These are phyloP conservation scores for Pisolithus albus DNA, from an alignment of 768 basidiomycete genomes.

Conservation along the genomic window DNA sequence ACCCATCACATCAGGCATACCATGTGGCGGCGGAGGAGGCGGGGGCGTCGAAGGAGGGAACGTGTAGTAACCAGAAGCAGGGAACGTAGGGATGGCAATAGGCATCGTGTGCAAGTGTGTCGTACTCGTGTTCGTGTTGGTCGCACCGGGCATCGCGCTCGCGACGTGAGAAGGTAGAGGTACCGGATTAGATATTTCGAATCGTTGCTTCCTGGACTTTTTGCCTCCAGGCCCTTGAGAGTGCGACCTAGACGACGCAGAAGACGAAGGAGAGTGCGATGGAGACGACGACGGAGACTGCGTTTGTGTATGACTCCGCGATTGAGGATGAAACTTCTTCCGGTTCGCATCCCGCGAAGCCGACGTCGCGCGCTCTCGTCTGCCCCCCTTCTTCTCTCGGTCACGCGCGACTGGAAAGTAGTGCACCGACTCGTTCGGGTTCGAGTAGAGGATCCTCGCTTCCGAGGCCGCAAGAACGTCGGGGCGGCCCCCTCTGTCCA, in stretches of 20 bases:
- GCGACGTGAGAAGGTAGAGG: not conserved
- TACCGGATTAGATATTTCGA: not conserved
- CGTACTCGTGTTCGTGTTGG: not conserved
- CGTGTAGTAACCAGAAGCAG: not conserved
- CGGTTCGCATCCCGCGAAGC: not conserved
- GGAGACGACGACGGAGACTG: not conserved
- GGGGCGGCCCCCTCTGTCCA: conserved; percentile 1
- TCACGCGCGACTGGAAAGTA: conserved; percentile 9
- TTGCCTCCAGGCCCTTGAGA: not conserved
- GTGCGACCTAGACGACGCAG: not conserved
- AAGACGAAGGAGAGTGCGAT: not conserved
- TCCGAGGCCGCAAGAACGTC: conserved; percentile 8
- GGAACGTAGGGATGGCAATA: not conserved
- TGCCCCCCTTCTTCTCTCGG: conserved; percentile 7
- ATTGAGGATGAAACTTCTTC: not conserved
- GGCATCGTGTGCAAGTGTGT: not conserved
- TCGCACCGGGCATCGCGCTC: not conserved
- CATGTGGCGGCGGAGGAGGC: not conserved
- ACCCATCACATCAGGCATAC: not conserved
- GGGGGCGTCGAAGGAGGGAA: not conserved
- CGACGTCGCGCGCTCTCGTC: not conserved
- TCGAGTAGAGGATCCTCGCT: conserved; percentile 12
- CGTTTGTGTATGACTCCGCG: not conserved
- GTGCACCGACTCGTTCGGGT: conserved; percentile 12
- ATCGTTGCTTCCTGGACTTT: not conserved